These are phyloP conservation scores for Monosporozyma yasuniensis DNA, from an alignment of 805 yeast species.

Conservation along the genomic window DNA sequence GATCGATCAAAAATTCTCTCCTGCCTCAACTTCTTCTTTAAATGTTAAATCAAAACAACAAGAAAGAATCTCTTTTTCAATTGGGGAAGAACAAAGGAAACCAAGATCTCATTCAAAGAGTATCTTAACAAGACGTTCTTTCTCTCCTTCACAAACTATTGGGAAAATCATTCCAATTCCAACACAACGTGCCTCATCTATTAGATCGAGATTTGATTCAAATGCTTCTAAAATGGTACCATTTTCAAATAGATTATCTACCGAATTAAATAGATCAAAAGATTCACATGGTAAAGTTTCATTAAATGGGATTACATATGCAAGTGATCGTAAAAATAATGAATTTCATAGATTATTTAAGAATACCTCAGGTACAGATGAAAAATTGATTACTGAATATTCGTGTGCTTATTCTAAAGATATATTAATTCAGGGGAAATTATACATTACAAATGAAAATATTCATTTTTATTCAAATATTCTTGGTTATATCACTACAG, in stretches of 20 bases:
- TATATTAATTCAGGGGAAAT: slow-evolving; percentile 56
- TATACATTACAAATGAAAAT: slow-evolving; percentile 48
- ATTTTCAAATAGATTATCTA: background rate
- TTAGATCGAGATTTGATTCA: background rate
- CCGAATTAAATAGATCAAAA: background rate
- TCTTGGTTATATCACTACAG: slow-evolving; percentile 56
- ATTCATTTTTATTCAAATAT: slow-evolving; percentile 60
- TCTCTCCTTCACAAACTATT: slow-evolving; percentile 14
- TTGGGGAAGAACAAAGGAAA: slow-evolving; percentile 1
- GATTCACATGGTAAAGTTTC: background rate
- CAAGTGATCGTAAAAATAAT: slow-evolving; percentile 43
- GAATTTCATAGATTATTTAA: slow-evolving; percentile 55
- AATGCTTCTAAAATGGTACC: background rate
- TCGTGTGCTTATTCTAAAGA: slow-evolving; percentile 61
- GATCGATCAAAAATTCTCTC: background rate
- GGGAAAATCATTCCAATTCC: slow-evolving; percentile 2
- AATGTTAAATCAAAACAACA: background rate
- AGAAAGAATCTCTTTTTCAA: background rate
- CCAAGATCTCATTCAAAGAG: slow-evolving; percentile 1
- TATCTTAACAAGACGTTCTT: slow-evolving; percentile 15
- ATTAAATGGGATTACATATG: slow-evolving; percentile 22
- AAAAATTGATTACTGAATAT: slow-evolving; percentile 50
- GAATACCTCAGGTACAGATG: slow-evolving; percentile 29
- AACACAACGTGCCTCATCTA: background rate
- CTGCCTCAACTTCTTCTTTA: background rate